A percentile compares a stretch with the other conserved stretches of the same genome.
phyloP scores from a whole-genome alignment of 352 stramenopile genomes.

The Globisporangium splendens region DNA sequence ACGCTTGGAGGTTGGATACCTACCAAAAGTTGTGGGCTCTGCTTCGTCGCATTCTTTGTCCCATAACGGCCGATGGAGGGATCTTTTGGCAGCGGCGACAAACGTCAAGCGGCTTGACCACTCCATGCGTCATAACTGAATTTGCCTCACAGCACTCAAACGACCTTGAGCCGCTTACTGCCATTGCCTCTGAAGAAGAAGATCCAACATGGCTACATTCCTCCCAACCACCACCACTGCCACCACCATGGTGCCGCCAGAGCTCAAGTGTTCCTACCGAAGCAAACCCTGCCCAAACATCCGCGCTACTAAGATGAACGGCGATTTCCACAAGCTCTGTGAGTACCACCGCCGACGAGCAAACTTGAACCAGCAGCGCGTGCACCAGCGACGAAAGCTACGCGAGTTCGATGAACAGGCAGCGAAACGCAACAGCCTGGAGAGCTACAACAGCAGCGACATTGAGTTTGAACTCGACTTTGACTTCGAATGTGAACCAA shows the following conservation, averaged over 20 bases:
- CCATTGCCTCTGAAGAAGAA: too few relatives aligned
- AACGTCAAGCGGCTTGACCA: not conserved
- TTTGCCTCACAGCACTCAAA: slow-evolving; percentile 1
- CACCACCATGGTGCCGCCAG: not conserved
- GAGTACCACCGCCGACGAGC: slow-evolving; percentile 34
- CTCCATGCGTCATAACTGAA: not conserved
- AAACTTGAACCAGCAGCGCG: slow-evolving; percentile 40
- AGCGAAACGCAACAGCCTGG: not conserved
- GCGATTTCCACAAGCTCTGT: slow-evolving; percentile 40
- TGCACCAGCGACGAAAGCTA: slow-evolving; percentile 24
- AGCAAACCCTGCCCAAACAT: slow-evolving; percentile 32
- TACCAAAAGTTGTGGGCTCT: not conserved
- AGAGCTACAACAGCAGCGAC: not conserved
- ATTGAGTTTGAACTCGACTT: not conserved
- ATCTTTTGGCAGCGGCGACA: not conserved
- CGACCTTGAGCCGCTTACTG: not conserved
- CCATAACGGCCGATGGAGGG: not conserved
- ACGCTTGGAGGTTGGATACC: too few relatives aligned
- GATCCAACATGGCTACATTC: not conserved
- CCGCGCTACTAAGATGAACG: slow-evolving; percentile 40
- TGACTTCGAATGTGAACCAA: slow-evolving; percentile 7
- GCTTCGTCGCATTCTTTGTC: not conserved
- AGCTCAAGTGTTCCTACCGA: slow-evolving; percentile 22
- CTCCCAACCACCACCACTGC: not conserved
- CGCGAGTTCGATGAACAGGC: not conserved